Base-by-base conservation (phyloP, 2,329 filamentous ascomycete genomes). In the Seiridium cupressi region DNA sequence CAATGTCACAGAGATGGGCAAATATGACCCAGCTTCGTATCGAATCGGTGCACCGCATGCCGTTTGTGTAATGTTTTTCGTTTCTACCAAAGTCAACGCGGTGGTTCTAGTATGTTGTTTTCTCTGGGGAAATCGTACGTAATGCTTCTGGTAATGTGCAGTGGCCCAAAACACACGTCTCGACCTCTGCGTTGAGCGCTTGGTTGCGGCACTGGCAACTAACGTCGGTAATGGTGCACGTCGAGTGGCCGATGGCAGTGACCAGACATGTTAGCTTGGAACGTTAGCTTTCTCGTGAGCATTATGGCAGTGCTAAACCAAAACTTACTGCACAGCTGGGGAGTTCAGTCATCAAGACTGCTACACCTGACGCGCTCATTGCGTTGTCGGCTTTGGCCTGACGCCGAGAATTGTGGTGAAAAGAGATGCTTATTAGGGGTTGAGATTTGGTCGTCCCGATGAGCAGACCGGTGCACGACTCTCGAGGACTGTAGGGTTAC, bases 21-120 rank as follows among this genome's bases (percentile, higher is more conserved):
- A 57, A 56, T 63, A 63, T 32, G 53, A 18, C 18, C 46, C 44
- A n/a, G 54, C 26, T 31, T 44, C 56, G 58, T 63, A 42, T 5
- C 60, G 60, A 18, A 61, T 36, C 13, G 55, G 46, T 5, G 56
- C 58, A 31, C 58, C 61, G 36, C 63, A 65, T 8, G 53, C 46
- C 5, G 61, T 63, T 31, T 61, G 60, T n/a, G 63, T 65, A 10
- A 60, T 51, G 35, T 65, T 65, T 44, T 65, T 65, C 42, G 60
- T 55, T 10, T 44, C 63, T 63, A 32, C 6, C 42, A 48, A 4
- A 42, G 11, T 55, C 38, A 60, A 48, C 32, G 11, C 35, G 18
- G 18, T 26, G 18, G 18, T 26, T 26, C 18, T 9, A 51, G 26
- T 11, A 35, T 9, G 13, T 31, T 56, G 6, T 6, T 3, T 51